Evolutionary conservation across 805 yeast species (phyloP).

Genomic region (Candida cerambycidarum): DNA sequence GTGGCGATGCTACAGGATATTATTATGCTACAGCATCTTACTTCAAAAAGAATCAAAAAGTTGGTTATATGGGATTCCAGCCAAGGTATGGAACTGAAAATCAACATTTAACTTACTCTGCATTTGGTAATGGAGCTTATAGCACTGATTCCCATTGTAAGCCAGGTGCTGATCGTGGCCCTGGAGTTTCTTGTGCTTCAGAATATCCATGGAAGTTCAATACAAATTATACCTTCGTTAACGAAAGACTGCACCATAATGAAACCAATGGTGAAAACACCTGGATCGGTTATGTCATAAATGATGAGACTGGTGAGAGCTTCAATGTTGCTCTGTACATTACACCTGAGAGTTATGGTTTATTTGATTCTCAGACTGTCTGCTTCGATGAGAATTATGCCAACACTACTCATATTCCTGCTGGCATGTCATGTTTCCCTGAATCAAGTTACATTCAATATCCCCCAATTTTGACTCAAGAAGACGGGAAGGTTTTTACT

Average conservation of each 20-base stretch:
- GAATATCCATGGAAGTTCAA: constrained; percentile 13
- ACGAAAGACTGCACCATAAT: constrained; percentile 1
- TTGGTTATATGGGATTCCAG: too few relatives aligned
- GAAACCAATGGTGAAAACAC: constrained; percentile 8
- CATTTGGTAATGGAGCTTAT: constrained; percentile 12
- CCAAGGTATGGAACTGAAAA: too few relatives aligned
- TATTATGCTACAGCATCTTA: too few relatives aligned
- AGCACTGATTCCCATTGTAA: constrained; percentile 7
- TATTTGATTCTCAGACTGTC: neutral
- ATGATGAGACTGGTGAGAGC: constrained; percentile 12
- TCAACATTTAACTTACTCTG: too few relatives aligned
- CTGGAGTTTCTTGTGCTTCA: constrained; percentile 13
- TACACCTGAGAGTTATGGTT: constrained; percentile 12
- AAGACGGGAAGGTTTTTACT: neutral
- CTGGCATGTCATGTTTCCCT: constrained; percentile 5
- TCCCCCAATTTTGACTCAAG: constrained; percentile 6
- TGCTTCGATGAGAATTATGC: constrained; percentile 12
- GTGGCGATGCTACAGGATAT: too few relatives aligned
- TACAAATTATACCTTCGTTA: constrained; percentile 13
- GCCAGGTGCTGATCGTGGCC: constrained; percentile 16
- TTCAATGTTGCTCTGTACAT: constrained; percentile 8
- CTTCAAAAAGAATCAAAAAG: too few relatives aligned
- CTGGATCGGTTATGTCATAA: constrained; percentile 14
- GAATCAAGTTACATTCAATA: constrained; percentile 9
- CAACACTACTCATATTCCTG: neutral